phyloP scores from a whole-genome alignment of 257 asterid species.

The Fraxinus cuspidata region DNA sequence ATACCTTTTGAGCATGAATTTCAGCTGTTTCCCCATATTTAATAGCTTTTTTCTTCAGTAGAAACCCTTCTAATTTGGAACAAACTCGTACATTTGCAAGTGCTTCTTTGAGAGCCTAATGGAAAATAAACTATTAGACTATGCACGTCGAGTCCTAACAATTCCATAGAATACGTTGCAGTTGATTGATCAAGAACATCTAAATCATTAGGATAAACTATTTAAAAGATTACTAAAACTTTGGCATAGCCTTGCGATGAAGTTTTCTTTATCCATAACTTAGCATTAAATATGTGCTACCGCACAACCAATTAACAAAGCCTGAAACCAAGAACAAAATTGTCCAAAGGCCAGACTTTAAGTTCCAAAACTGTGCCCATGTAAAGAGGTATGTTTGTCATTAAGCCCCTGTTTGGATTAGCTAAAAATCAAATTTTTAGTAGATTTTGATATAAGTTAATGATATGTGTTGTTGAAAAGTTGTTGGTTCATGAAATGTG shows the following conservation, averaged over 20 bases:
- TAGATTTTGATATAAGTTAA: no score
- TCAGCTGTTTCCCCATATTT: conserved; percentile 80
- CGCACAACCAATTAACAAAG: not conserved
- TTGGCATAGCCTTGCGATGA: not conserved
- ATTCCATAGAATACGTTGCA: conserved; percentile 2
- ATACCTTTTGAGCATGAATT: conserved; percentile 87
- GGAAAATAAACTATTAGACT: conserved; percentile 27
- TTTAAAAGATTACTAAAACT: not conserved
- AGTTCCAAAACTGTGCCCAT: not conserved
- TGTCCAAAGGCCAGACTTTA: not conserved
- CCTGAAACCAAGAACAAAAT: not conserved
- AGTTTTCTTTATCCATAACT: conserved; percentile 3
- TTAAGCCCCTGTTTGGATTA: not conserved
- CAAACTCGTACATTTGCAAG: conserved; percentile 84
- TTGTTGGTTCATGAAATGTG: no score
- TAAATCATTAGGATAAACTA: conserved; percentile 4
- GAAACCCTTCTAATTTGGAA: conserved; percentile 82
- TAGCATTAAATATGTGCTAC: conserved; percentile 14
- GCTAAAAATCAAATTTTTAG: no score
- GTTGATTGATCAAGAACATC: conserved; percentile 14
- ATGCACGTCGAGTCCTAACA: conserved; percentile 25
- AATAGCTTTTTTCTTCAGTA: conserved; percentile 73
- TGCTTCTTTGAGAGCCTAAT: conserved; percentile 75
- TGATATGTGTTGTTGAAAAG: no score
- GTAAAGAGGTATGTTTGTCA: not conserved